A percentile compares a stretch with the other conserved stretches of the same genome.
Conservation (phyloP, 1,284 basidiomycete species). For the Phaffia rhodozyma region DNA sequence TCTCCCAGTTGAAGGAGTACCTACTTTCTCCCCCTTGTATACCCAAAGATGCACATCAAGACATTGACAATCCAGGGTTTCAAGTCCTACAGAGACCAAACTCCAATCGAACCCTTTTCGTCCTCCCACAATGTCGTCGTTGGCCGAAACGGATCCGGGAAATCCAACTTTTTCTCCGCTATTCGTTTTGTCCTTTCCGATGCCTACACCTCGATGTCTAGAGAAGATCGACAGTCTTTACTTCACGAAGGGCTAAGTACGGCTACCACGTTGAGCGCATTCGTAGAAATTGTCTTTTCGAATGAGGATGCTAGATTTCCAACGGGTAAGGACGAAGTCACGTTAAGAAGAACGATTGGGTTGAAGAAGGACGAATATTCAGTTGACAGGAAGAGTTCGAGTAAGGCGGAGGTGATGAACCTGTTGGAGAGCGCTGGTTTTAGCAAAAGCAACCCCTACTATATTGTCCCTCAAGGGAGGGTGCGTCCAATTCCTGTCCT, state of each 20-base stretch:
- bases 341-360: slow-evolving; percentile 85
- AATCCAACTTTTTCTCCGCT: slow-evolving; percentile 93
- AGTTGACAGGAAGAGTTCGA: slow-evolving; percentile 86
- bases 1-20: too few relatives aligned
- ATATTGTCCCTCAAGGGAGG: slow-evolving; percentile 95
- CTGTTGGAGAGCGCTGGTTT: slow-evolving; percentile 91
- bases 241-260: slow-evolving; percentile 86
- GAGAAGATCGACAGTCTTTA: slow-evolving; percentile 83
- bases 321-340: slow-evolving; percentile 70
- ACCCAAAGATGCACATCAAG: slow-evolving; percentile 57
- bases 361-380: slow-evolving; percentile 98
- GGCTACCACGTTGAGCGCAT: slow-evolving; percentile 82
- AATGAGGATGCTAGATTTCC: slow-evolving; percentile 68
- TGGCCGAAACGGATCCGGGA: slow-evolving; percentile 87
- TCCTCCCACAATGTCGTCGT: slow-evolving; percentile 76
- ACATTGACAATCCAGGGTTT: slow-evolving; percentile 77
- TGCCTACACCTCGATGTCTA: slow-evolving; percentile 88
- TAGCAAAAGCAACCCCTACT: slow-evolving; percentile 94
- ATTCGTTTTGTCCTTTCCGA: slow-evolving; percentile 96
- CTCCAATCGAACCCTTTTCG: slow-evolving; percentile 44
- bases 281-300: slow-evolving; percentile 70
- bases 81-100: slow-evolving; percentile 40
- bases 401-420: slow-evolving; percentile 95
- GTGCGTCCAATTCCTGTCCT: slow-evolving; percentile 42
- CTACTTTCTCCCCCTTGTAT: too few relatives aligned